Evolutionary conservation across 23 red algal genomes (phyloP).

Genomic region (Gracilaria vermiculophylla): DNA sequence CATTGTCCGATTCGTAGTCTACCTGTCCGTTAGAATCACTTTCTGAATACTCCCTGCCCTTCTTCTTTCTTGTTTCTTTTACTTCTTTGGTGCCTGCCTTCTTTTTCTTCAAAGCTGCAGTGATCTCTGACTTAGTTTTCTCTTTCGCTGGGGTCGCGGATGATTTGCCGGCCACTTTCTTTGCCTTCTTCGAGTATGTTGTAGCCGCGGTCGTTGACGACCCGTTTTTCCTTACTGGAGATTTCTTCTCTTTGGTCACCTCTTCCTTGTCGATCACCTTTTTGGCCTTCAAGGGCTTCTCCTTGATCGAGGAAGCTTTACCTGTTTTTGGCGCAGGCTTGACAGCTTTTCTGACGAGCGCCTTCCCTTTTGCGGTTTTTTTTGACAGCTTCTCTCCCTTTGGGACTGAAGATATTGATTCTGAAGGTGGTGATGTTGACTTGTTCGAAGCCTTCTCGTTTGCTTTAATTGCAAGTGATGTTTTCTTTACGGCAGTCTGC

Average conservation of each 20-base stretch:
- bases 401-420: background rate
- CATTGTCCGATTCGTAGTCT: constrained; percentile 12
- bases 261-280: constrained; percentile 38
- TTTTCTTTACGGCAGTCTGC: background rate
- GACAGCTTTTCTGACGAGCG: background rate
- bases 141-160: background rate
- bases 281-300: constrained; percentile 22
- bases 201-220: background rate
- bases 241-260: background rate
- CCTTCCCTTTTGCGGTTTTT: background rate
- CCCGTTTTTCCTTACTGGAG: background rate
- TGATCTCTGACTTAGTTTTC: background rate
- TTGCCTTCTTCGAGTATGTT: constrained; percentile 46
- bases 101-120: background rate
- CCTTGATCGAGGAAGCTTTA: background rate
- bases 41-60: constrained; percentile 16
- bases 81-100: background rate
- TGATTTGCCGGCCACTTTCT: background rate
- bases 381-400: background rate
- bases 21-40: background rate
- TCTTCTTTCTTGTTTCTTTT: background rate
- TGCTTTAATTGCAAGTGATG: background rate
- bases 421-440: background rate
- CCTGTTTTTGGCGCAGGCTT: background rate
- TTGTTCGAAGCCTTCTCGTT: constrained; percentile 15